Base-by-base conservation (phyloP, 108 stramenopile genomes). In the Skeletonema marinoi region DNA sequence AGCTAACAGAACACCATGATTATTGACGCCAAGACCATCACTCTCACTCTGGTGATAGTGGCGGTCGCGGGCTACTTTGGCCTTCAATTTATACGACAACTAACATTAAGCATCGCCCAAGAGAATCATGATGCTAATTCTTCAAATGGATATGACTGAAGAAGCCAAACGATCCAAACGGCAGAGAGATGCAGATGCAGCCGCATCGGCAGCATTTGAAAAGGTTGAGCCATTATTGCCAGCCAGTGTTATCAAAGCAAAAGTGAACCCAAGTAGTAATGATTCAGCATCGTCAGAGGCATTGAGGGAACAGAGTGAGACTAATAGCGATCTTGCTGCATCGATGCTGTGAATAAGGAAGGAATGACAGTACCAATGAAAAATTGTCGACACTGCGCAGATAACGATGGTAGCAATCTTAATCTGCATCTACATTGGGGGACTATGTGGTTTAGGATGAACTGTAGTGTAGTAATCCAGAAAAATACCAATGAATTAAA, bases 91-190 rank as follows among this genome's bases (percentile, higher is more conserved):
- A 85, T 95, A 30, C 84, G 93, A 64, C 75, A 78, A 13, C 91
- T 95, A 66, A 91, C 93, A 2, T 67, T 95, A 14, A 75, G 85
- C 59, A 95, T 95, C 71, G 93, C 93, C 11, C 88, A 88, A 78
- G 90, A 95, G 80, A 92, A 92, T 71, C 91, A 92, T 46, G 91
- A 91, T 71, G 93, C 91, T 5, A 84, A 91, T 19, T 19, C 68
- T 75, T 1, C 90, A 88, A 4, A 81, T 87, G 73, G 91, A 95
- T 64, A 85, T 85, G 77, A 65, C 68, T 3, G 89, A 88, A 51
- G 90, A 95, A 71, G 78, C 87, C 48, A 75, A 82, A 66, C 78
- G 90, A 60, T 73, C 83, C 16, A 90, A 85, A 65, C 81, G 85
- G 39, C 89, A 89, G 66, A 77, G 82, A 17, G 88, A 77, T 4